Base-by-base conservation (phyloP, 495 filamentous ascomycete species). In the Podospora conica region DNA sequence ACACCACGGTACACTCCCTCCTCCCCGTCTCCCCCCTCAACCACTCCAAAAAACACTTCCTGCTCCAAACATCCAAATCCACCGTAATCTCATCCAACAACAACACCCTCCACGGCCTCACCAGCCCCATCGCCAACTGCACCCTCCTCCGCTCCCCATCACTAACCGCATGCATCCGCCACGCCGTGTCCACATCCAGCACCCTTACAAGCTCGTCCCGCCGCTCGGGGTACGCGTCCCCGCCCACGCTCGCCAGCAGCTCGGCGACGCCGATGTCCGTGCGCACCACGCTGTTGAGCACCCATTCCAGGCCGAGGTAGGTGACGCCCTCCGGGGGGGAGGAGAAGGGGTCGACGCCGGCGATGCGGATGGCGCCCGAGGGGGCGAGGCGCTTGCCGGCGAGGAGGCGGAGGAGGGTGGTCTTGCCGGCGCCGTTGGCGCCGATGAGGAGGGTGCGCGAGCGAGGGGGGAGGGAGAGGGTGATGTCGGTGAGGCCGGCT, bases 1-100 rank as follows among this genome's bases (percentile, higher is more conserved):
- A 99, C 25, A 98, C 93, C 69, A 99, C 90, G 3, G 95, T 97
- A 74, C 92, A 96, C 10, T 85, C 77, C 58, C 96, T 79, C 8
- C 71, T 78, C 79, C 93, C 89, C 0, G 95, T 97, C 84, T 99
- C 95, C 22, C 82, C 82, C 74, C 91, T 91, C 72, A 99, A 73
- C 74, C 92, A 99, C 3, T 80, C 76, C n/a, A 99, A 80, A 75
- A 99, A 99, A 70, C 92, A 88, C 65, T 84, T 85, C 12, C 95
- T 82, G 29, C 85, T 90, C 65, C 97, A 82, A 27, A 99, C 81
- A 70, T 99, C 95, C 66, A 99, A 75, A 75, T 99, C 95, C 5
- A 99, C 96, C 2, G 95, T 99, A 69, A 99, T 95, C 79, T 99
- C 95, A 73, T 99, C 95, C 18, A 99, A 83, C 69, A 99, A 79